Percentiles rank a stretch among this genome's conserved stretches.
Conservation (phyloP, 73 alveolate species). For the Blepharisma stoltei region DNA sequence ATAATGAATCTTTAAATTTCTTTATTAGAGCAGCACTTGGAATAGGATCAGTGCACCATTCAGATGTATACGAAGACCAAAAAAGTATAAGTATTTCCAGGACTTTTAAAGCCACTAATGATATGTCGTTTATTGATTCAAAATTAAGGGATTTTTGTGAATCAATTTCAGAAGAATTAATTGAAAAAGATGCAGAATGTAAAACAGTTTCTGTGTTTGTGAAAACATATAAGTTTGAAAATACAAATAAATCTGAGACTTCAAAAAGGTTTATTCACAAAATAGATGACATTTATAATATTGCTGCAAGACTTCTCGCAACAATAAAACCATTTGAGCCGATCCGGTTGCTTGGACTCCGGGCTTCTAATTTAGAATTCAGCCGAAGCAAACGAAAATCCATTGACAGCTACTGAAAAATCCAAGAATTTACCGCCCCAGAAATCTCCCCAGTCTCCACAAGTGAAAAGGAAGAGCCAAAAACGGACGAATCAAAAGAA, state of each 20-base stretch:
- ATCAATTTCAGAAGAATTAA: constrained; percentile 35
- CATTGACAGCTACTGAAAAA: neutral
- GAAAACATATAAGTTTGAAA: constrained; percentile 48
- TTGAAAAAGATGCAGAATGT: constrained; percentile 36
- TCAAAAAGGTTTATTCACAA: neutral
- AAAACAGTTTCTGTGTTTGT: constrained; percentile 35
- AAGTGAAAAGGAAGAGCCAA: neutral
- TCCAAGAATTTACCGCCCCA: neutral
- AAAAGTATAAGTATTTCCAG: constrained; percentile 49
- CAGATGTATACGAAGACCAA: constrained; percentile 47
- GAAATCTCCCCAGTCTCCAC: neutral
- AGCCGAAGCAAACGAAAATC: neutral
- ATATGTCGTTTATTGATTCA: constrained; percentile 31
- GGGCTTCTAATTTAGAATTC: neutral
- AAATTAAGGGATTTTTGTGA: constrained; percentile 45
- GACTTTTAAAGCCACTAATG: constrained; percentile 35
- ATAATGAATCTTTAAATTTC: constrained; percentile 46
- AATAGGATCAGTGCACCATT: constrained; percentile 61
- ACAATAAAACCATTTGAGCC: constrained; percentile 1
- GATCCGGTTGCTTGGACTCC: neutral
- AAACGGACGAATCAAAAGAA: neutral
- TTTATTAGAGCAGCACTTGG: constrained; percentile 66
- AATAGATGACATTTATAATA: neutral
- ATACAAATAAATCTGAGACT: neutral
- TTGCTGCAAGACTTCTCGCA: neutral